A percentile compares a stretch with the other conserved stretches of the same genome.
phyloP scores from a whole-genome alignment of 2,329 filamentous ascomycete genomes.

The Colletotrichum truncatum region DNA sequence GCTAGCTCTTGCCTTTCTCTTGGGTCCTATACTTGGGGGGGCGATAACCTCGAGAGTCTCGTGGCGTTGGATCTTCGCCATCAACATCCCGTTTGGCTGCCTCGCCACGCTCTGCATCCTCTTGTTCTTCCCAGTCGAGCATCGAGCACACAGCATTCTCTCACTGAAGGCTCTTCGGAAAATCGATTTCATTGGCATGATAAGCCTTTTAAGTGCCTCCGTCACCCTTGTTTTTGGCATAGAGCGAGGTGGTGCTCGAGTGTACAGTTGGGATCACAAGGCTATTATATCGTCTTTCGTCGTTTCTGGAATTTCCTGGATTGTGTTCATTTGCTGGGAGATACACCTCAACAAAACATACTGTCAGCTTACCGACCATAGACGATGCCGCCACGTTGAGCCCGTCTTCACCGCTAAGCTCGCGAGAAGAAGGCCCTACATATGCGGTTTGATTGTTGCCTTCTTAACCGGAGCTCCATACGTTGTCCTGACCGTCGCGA shows the following conservation, averaged over 20 bases:
- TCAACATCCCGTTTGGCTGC: conserved; percentile 66
- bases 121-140: conserved; percentile 54
- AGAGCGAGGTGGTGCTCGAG: conserved; percentile 64
- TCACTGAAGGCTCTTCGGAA: conserved; percentile 53
- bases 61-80: conserved; percentile 70
- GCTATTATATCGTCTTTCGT: conserved; percentile 59
- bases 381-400: conserved; percentile 46
- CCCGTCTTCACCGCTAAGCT: conserved; percentile 65
- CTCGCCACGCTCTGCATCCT: conserved; percentile 56
- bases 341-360: conserved; percentile 37
- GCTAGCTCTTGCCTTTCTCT: conserved; percentile 64
- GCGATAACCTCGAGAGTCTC: conserved; percentile 60
- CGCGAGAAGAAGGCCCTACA: conserved; percentile 58
- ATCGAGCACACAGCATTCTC: conserved; percentile 42
- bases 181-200: conserved; percentile 62
- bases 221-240: conserved; percentile 64
- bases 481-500: conserved; percentile 64
- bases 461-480: conserved; percentile 67
- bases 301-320: conserved; percentile 57
- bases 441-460: conserved; percentile 59
- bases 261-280: conserved; percentile 60
- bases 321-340: conserved; percentile 62
- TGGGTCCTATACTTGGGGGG: conserved; percentile 67
- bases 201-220: conserved; percentile 60
- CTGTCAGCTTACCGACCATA: conserved; percentile 12